These are phyloP conservation scores for Termitomyces sp. DNA, from an alignment of 768 basidiomycete genomes.

Conservation along the genomic window DNA sequence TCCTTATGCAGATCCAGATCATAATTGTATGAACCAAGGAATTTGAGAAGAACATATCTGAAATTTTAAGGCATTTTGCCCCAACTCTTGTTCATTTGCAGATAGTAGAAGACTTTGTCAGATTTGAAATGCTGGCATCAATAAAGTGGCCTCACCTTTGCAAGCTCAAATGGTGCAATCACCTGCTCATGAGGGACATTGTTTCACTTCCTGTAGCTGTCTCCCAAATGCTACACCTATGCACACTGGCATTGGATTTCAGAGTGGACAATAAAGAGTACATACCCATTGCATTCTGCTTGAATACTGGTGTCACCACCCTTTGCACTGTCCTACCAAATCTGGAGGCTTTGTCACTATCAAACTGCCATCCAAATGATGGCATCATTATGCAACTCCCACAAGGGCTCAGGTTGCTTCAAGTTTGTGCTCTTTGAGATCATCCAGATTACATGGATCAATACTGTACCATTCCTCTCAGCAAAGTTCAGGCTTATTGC, in stretches of 20 bases:
- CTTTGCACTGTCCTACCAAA: neutral
- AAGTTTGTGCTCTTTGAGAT: neutral
- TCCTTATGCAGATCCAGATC: neutral
- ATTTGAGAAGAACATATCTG: neutral
- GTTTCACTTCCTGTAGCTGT: neutral
- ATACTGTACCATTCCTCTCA: neutral
- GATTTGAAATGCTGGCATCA: neutral
- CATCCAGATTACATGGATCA: neutral
- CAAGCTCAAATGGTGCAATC: neutral
- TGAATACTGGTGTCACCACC: neutral
- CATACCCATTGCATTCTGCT: neutral
- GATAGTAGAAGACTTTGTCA: neutral
- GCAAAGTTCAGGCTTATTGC: neutral
- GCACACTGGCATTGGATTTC: neutral
- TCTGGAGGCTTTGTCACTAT: neutral
- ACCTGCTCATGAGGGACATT: neutral
- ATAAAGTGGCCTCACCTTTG: neutral
- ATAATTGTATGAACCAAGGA: no score
- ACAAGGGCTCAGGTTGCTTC: neutral
- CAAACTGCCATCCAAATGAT: neutral
- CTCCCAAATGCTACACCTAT: neutral
- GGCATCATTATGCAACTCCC: neutral
- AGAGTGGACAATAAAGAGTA: no score
- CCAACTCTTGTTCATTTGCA: neutral
- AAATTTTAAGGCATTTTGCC: neutral